Evolutionary conservation across 495 filamentous ascomycete genomes (phyloP).

Genomic region (Aspergillus bridgeri): DNA sequence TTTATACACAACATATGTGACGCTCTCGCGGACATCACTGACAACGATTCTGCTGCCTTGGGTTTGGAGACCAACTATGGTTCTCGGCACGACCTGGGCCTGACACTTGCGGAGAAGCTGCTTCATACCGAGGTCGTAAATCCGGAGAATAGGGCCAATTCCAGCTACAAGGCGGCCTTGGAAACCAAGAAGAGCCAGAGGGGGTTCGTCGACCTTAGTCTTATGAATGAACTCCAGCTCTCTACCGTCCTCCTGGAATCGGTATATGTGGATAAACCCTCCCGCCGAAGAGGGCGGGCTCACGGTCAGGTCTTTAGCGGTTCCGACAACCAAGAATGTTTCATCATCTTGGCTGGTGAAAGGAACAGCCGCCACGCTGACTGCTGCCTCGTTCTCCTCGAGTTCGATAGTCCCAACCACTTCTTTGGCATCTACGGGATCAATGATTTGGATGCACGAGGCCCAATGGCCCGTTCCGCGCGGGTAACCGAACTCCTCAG

Average conservation of each 20-base stretch:
- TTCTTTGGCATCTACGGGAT: constrained; percentile 70
- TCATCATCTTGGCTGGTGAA: constrained; percentile 89
- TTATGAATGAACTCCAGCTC: constrained; percentile 94
- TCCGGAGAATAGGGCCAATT: constrained; percentile 72
- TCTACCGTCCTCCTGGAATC: constrained; percentile 80
- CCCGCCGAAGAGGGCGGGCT: constrained; percentile 68
- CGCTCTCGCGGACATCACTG: constrained; percentile 84
- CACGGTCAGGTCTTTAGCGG: constrained; percentile 81
- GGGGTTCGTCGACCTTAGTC: constrained; percentile 83
- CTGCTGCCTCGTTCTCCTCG: constrained; percentile 85
- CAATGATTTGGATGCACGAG: constrained; percentile 86
- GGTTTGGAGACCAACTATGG: constrained; percentile 83
- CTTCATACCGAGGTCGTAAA: constrained; percentile 88
- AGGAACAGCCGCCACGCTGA: constrained; percentile 76
- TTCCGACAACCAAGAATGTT: constrained; percentile 87
- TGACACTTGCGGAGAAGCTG: constrained; percentile 91
- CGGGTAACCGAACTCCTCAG: constrained; percentile 88
- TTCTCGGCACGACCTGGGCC: constrained; percentile 70
- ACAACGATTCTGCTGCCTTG: constrained; percentile 90
- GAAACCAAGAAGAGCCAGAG: constrained; percentile 84
- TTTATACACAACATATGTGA: constrained; percentile 92
- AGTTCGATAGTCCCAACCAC: constrained; percentile 76
- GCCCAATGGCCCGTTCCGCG: constrained; percentile 84
- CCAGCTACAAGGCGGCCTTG: constrained; percentile 87
- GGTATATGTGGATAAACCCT: constrained; percentile 90